A percentile compares a stretch with the other conserved stretches of the same genome.
Evolutionary conservation across 257 asterid genomes (phyloP).

Genomic region (Agastache rugosa): DNA sequence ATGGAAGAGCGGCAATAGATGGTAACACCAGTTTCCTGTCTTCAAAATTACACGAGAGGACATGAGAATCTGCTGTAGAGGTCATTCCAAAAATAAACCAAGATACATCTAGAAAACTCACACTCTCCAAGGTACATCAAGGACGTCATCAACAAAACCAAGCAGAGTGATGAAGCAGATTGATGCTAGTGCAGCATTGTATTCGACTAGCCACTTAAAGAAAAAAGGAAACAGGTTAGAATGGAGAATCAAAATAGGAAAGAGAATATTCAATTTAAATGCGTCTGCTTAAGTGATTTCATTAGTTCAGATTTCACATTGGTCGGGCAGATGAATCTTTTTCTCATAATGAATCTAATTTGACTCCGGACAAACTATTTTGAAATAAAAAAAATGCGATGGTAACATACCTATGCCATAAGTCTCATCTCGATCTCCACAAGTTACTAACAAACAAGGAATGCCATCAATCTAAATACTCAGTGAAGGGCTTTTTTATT

Average conservation of each 20-base stretch:
- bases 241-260: constrained; percentile 8
- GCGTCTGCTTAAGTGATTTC: not conserved
- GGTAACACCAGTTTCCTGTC: constrained; percentile 85
- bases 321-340: not conserved
- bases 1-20: constrained; percentile 89
- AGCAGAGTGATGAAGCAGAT: constrained; percentile 94
- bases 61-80: constrained; percentile 36
- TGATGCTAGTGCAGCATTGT: constrained; percentile 96
- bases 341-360: not conserved
- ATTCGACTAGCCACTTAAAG: constrained; percentile 92
- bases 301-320: not conserved
- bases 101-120: constrained; percentile 50
- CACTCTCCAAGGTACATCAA: constrained; percentile 99
- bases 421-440: not conserved
- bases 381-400: not conserved
- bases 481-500: not conserved
- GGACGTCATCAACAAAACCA: constrained; percentile 97
- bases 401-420: not conserved
- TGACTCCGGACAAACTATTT: not conserved
- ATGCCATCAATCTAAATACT: not conserved
- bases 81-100: not conserved
- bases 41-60: constrained; percentile 42
- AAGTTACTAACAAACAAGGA: not conserved
- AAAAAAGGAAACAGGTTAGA: constrained; percentile 29
- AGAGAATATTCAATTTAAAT: not conserved